Evolutionary conservation across 768 basidiomycete genomes (phyloP).

Genomic region (Clavulina sp.): DNA sequence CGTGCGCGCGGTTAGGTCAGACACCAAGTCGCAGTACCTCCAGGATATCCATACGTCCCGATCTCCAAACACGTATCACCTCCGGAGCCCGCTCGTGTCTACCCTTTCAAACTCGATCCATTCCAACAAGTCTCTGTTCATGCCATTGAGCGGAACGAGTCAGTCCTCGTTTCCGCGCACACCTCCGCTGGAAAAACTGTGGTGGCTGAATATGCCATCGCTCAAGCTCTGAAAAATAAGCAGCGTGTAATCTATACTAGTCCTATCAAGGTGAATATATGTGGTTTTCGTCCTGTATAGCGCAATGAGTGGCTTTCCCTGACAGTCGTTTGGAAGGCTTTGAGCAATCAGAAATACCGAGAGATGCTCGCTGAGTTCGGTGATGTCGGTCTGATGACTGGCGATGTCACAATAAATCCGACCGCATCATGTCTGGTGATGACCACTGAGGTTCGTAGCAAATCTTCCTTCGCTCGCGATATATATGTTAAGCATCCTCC

Average conservation of each 20-base stretch:
- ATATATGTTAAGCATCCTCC: background rate
- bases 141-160: conserved; percentile 94
- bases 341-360: conserved; percentile 97
- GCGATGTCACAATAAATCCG: conserved; percentile 97
- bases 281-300: conserved; percentile 7
- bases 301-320: background rate
- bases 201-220: conserved; percentile 98
- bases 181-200: conserved; percentile 99
- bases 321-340: conserved; percentile 41
- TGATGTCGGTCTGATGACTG: conserved; percentile 97
- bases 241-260: conserved; percentile 97
- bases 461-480: background rate
- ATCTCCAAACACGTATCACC: conserved; percentile 86
- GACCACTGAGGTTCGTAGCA: conserved; percentile 95
- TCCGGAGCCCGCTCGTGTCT: conserved; percentile 75
- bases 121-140: conserved; percentile 91
- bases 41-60: conserved; percentile 76
- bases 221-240: conserved; percentile 81
- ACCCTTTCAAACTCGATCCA: conserved; percentile 93
- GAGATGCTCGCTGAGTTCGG: conserved; percentile 96
- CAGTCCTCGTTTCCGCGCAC: conserved; percentile 93
- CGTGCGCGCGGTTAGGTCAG: conserved; percentile 39
- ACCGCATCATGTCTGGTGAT: conserved; percentile 94
- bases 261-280: conserved; percentile 81
- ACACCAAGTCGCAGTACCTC: conserved; percentile 92